Base-by-base conservation (phyloP, 2,329 filamentous ascomycete species). In the Cladophialophora yegresii region DNA sequence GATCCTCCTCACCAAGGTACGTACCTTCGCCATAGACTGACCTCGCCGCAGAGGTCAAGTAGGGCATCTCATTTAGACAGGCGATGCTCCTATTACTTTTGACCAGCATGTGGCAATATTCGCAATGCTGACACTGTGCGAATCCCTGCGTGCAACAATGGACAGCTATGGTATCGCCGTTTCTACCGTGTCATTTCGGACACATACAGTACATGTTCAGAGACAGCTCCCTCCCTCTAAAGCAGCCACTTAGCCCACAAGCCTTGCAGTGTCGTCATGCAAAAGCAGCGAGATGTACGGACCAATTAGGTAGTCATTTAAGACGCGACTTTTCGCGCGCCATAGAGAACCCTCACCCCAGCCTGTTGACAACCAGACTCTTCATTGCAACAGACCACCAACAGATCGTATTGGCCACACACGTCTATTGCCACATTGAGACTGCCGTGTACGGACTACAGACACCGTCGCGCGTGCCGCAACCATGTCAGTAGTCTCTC, bases 401-500 rank as follows among this genome's bases (percentile, higher is more conserved):
- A 22, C 47, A 4, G 9, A 23, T 23, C 12, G 45, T 16, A 20
- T 49, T 8, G 45, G 26, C 23, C 8, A 32, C 16, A 43, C 22
- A 13, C 3, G 8, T 55, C 22, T n/a, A 33, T 9, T 57, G 22
- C 8, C 12, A 12, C 33, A 28, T 10, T 20, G 23, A 6, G 4
- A 12, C 8, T 16, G 23, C 30, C 16, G 28, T 47, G 4, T 12
- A 20, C 40, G 45, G 12, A 6, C 23, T 13, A 22, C 12, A 7
- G 30, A 32, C 26, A 50, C n/a, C 5, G 30, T 51, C 13, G 28
- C 57, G 16, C 26, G 8, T 26, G 45, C 56, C 55, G 58, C 61
- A 61, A 85, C 76, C 71, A 97, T 97, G 95, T 97, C 95, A 76
- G 91, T 97, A 75, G 93, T 99, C 69, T 96, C 93, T 72, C 88